Conservation (phyloP, 108 stramenopile species). For the Cyclotella cryptica region DNA sequence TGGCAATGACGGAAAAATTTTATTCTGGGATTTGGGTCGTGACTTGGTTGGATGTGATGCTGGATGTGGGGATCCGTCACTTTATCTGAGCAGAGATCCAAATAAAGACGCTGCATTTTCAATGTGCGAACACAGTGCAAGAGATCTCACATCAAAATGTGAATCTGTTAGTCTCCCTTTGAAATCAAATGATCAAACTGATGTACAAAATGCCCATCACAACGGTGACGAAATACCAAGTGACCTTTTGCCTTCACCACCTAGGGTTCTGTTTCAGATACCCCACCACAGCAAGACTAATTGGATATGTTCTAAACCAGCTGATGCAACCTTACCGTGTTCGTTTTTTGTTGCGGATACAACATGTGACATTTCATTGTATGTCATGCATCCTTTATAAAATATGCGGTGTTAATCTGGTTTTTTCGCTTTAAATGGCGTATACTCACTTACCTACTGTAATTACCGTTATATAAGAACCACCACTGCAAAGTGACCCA, state of each 20-base stretch:
- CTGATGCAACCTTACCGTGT: slow-evolving; percentile 31
- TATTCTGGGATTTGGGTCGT: slow-evolving; percentile 79
- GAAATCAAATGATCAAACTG: neutral
- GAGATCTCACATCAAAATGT: neutral
- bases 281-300: slow-evolving; percentile 68
- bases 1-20: slow-evolving; percentile 73
- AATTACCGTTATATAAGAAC: too few relatives aligned
- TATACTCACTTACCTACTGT: too few relatives aligned
- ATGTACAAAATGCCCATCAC: too few relatives aligned
- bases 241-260: slow-evolving; percentile 33
- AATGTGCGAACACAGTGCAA: slow-evolving; percentile 9
- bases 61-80: slow-evolving; percentile 36
- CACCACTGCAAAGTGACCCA: too few relatives aligned
- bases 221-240: neutral
- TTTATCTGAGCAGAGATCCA: slow-evolving; percentile 20
- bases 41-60: slow-evolving; percentile 42
- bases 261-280: slow-evolving; percentile 46
- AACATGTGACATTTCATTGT: slow-evolving; percentile 71
- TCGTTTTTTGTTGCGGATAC: slow-evolving; percentile 84
- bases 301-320: slow-evolving; percentile 53
- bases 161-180: neutral
- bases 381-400: slow-evolving; percentile 52
- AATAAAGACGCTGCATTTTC: neutral
- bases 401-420: too few relatives aligned
- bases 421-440: too few relatives aligned